A percentile compares a stretch with the other conserved stretches of the same genome.
phyloP scores from a whole-genome alignment of 2,329 filamentous ascomycete species.

The Blumeria graminis region DNA sequence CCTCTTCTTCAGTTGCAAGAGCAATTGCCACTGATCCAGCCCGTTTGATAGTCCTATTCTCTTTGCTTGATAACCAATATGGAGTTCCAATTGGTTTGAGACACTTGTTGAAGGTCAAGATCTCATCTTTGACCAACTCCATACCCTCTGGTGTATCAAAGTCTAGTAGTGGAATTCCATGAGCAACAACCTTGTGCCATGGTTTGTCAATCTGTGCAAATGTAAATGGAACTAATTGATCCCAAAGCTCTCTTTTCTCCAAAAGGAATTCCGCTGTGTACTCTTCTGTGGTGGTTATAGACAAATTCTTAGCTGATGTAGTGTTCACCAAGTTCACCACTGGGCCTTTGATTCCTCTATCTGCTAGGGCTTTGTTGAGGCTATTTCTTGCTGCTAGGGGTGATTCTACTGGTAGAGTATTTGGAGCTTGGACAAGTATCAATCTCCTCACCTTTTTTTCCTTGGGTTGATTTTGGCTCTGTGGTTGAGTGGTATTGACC shows the following conservation, averaged over 20 bases:
- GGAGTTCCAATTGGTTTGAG: constrained; percentile 1
- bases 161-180: neutral
- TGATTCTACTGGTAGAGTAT: neutral
- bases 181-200: neutral
- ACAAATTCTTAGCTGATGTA: neutral
- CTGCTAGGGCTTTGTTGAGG: neutral
- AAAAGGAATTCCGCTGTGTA: neutral
- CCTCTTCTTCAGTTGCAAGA: neutral
- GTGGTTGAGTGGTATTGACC: too few species aligned
- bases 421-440: neutral
- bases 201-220: neutral
- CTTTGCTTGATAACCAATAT: neutral
- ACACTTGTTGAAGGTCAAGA: constrained; percentile 1
- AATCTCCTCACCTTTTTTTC: neutral
- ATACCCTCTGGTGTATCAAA: neutral
- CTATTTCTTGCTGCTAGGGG: neutral
- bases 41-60: neutral
- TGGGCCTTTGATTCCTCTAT: neutral
- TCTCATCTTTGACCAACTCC: neutral
- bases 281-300: neutral
- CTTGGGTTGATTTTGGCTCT: too few species aligned
- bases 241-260: neutral
- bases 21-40: neutral
- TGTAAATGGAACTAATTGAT: neutral
- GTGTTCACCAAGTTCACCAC: neutral